Percentiles rank a stretch among this genome's conserved stretches.
These are phyloP conservation scores for Spatholobus suberectus DNA, from an alignment of 306 rosid genomes.

Conservation along the genomic window DNA sequence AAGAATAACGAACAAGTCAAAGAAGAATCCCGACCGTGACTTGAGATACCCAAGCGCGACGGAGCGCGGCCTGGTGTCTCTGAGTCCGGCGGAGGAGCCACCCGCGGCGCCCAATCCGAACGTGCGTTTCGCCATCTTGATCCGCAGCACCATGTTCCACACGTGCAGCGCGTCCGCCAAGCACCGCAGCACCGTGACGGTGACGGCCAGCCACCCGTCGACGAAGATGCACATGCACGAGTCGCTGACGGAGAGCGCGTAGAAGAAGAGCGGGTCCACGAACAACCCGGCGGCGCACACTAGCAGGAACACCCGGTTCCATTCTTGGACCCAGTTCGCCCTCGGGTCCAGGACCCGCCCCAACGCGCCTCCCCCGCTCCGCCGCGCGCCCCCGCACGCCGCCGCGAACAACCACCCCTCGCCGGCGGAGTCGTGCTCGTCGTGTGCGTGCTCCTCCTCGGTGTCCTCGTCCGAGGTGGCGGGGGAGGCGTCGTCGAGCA, in stretches of 20 bases:
- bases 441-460: not conserved
- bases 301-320: conserved; percentile 82
- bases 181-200: conserved; percentile 88
- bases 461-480: not conserved
- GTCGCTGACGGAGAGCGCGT: conserved; percentile 70
- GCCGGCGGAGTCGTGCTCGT: not conserved
- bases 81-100: conserved; percentile 24
- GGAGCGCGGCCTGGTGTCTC: conserved; percentile 52
- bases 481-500: not conserved
- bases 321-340: conserved; percentile 78
- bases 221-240: conserved; percentile 79
- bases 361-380: conserved; percentile 31
- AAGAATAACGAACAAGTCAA: conserved; percentile 85
- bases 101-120: conserved; percentile 26
- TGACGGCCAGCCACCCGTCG: conserved; percentile 89
- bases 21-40: conserved; percentile 69
- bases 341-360: conserved; percentile 67
- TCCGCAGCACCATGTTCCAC: conserved; percentile 84
- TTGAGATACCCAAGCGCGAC: conserved; percentile 67
- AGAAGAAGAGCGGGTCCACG: conserved; percentile 87
- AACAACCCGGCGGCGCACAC: conserved; percentile 80
- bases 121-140: conserved; percentile 60
- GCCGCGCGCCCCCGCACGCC: not conserved
- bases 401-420: not conserved
- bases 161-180: conserved; percentile 85